Conservation (phyloP, 2,329 filamentous ascomycete species). For the Aspergillus uvarum region DNA sequence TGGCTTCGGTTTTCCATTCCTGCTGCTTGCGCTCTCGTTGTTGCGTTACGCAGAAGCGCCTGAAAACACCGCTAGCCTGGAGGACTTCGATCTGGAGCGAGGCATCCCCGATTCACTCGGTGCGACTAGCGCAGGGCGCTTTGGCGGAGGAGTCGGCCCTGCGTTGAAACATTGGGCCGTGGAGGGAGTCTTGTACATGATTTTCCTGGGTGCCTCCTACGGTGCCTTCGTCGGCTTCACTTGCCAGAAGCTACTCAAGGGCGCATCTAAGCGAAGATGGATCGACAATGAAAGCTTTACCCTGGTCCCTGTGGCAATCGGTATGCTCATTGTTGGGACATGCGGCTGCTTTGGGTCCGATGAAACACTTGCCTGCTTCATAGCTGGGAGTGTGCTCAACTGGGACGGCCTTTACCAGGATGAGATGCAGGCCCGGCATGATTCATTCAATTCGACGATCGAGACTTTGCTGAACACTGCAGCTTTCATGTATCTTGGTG, state of each 20-base stretch:
- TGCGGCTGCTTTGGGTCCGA: constrained; percentile 59
- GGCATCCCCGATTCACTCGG: constrained; percentile 30
- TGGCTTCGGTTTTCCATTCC: constrained; percentile 62
- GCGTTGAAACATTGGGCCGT: constrained; percentile 59
- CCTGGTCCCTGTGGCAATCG: constrained; percentile 53
- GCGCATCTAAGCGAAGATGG: constrained; percentile 48
- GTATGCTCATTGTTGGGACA: constrained; percentile 59
- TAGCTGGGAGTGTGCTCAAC: constrained; percentile 60
- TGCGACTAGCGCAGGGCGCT: constrained; percentile 49
- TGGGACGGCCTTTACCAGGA: constrained; percentile 62
- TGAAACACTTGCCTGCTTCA: constrained; percentile 61
- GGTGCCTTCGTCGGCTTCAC: constrained; percentile 53
- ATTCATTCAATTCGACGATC: constrained; percentile 60
- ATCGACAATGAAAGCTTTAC: constrained; percentile 57
- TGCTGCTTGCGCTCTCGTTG: constrained; percentile 59
- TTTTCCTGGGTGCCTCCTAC: constrained; percentile 54
- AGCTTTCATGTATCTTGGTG: constrained; percentile 61
- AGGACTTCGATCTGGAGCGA: constrained; percentile 19
- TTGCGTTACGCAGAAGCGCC: constrained; percentile 53
- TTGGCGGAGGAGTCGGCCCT: constrained; percentile 53
- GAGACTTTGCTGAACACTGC: constrained; percentile 61
- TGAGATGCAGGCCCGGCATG: constrained; percentile 57
- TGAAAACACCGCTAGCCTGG: constrained; percentile 18
- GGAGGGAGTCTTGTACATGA: constrained; percentile 61
- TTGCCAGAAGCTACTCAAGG: constrained; percentile 49